These are phyloP conservation scores for Sphagnum tenellum DNA, from an alignment of 225 moss, liverwort and hornwort genomes.

Conservation along the genomic window DNA sequence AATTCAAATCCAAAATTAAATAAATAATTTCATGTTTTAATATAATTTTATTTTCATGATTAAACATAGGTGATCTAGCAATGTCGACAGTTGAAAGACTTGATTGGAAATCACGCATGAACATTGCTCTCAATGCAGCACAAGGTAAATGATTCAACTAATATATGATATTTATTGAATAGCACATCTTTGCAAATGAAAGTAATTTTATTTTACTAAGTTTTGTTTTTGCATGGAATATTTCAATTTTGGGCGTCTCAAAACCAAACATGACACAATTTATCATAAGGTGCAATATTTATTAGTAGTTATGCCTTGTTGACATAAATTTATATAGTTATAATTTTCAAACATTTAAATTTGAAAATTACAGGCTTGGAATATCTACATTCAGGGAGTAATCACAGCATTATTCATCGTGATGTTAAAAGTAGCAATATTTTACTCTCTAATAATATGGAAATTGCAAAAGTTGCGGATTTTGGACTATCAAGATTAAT, in stretches of 20 bases:
- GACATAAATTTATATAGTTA: background rate
- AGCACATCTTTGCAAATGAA: background rate
- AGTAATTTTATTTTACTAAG: background rate
- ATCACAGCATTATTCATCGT: slow-evolving; percentile 41
- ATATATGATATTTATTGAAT: background rate
- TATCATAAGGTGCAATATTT: background rate
- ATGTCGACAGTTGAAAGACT: no score
- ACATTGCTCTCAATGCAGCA: slow-evolving; percentile 14
- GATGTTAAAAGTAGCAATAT: slow-evolving; percentile 71
- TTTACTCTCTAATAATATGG: slow-evolving; percentile 35
- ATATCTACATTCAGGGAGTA: slow-evolving; percentile 39
- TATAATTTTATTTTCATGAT: no score
- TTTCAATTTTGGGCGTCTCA: background rate
- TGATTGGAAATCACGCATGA: no score
- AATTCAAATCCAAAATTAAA: no score
- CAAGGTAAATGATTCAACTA: slow-evolving; percentile 12
- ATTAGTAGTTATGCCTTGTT: background rate
- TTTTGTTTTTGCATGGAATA: background rate
- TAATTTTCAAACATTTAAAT: background rate
- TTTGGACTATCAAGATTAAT: slow-evolving; percentile 49
- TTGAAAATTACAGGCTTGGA: slow-evolving; percentile 22
- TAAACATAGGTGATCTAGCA: no score
- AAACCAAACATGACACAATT: background rate
- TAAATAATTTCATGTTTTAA: no score
- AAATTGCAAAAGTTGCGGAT: slow-evolving; percentile 45